Evolutionary conservation across 192 early-diverging fungal species (phyloP).

Genomic region (Gryganskiella cystojenkinii): DNA sequence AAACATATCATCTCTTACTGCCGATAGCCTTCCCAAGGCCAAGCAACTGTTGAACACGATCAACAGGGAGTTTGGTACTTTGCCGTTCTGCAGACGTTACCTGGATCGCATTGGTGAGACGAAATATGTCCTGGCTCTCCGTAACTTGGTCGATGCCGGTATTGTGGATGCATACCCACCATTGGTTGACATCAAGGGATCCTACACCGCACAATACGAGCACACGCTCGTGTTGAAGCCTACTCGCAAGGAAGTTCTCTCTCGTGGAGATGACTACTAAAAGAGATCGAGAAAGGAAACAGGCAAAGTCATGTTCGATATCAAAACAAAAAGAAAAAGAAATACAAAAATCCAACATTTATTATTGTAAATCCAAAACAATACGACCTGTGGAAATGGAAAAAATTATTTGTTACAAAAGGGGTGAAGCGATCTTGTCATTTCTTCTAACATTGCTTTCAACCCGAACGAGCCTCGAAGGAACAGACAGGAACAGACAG

Average conservation of each 20-base stretch:
- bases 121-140: conserved; percentile 89
- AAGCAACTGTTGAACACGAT: conserved; percentile 84
- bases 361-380: too few species aligned
- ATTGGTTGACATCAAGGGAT: conserved; percentile 84
- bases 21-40: conserved; percentile 70
- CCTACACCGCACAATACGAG: conserved; percentile 96
- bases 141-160: conserved; percentile 85
- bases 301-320: not conserved
- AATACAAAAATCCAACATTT: too few species aligned
- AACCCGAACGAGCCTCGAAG: not conserved
- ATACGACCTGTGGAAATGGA: too few species aligned
- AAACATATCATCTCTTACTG: not conserved
- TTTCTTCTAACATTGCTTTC: too few species aligned
- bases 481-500: too few species aligned
- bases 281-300: not conserved
- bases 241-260: conserved; percentile 82
- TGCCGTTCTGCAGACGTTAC: conserved; percentile 96
- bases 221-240: conserved; percentile 94
- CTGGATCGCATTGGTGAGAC: conserved; percentile 93
- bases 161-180: conserved; percentile 91
- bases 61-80: conserved; percentile 91
- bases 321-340: conserved; percentile 9
- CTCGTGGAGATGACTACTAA: conserved; percentile 58
- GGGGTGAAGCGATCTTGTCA: too few species aligned
- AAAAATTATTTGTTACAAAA: too few species aligned